Conservation (phyloP, 176 grass and related monocot genomes). For the Carex myosuroides region DNA sequence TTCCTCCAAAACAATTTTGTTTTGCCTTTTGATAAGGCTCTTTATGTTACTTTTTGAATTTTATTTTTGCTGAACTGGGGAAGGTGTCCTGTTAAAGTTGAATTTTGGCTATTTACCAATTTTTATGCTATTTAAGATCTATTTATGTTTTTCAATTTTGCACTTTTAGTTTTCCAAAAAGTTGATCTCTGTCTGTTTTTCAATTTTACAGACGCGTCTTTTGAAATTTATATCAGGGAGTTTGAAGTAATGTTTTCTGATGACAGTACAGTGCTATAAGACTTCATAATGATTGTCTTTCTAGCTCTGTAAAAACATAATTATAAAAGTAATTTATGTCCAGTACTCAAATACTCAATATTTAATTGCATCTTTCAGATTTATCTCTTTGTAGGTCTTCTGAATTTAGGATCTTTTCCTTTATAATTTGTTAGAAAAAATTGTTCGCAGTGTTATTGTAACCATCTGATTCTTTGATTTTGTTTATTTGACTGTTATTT, state of each 20-base stretch:
- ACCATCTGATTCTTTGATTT: background rate
- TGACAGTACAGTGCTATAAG: background rate
- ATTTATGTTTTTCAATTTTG: background rate
- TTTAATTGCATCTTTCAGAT: background rate
- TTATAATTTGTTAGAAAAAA: background rate
- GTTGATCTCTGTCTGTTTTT: background rate
- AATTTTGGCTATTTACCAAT: background rate
- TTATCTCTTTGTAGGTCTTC: background rate
- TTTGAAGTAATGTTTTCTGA: background rate
- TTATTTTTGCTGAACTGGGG: background rate
- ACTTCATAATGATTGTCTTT: background rate
- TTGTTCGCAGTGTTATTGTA: background rate
- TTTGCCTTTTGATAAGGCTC: background rate
- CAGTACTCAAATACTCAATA: background rate
- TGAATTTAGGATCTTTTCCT: background rate
- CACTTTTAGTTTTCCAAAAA: background rate
- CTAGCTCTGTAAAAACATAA: background rate
- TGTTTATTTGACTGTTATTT: background rate
- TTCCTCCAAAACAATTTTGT: background rate
- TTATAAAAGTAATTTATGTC: background rate
- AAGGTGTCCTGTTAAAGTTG: background rate
- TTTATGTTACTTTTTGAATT: background rate
- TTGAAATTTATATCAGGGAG: background rate
- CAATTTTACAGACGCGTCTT: background rate
- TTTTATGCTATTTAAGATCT: conserved; percentile 2